These are phyloP conservation scores for Penicillium sp. DNA, from an alignment of 2,329 filamentous ascomycete species.

Conservation along the genomic window DNA sequence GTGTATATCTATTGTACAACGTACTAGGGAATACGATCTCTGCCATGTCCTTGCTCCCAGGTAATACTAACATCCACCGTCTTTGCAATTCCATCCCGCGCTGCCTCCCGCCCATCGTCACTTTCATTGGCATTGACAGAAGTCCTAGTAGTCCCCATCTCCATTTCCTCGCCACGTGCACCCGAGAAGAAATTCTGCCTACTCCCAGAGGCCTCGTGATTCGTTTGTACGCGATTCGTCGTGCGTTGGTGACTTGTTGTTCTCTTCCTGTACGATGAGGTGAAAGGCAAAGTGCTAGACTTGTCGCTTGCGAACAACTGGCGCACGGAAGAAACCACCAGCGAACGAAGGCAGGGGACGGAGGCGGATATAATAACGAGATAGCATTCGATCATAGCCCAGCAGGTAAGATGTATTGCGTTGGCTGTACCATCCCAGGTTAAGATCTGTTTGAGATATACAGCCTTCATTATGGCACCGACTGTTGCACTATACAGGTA, in stretches of 20 bases:
- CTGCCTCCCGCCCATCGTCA: neutral
- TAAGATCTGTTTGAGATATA: neutral
- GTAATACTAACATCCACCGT: neutral
- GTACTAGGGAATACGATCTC: neutral
- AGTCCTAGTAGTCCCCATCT: neutral
- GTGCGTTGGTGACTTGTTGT: neutral
- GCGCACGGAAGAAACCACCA: neutral
- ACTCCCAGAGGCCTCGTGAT: neutral
- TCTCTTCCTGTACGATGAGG: neutral
- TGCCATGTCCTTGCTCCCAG: neutral
- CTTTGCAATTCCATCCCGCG: neutral
- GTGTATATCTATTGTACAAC: neutral
- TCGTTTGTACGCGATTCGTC: neutral
- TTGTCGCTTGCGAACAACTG: neutral
- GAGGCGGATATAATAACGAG: neutral
- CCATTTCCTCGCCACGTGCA: neutral
- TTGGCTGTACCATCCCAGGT: neutral
- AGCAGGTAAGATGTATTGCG: neutral
- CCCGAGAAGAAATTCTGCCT: neutral
- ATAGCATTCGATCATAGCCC: neutral
- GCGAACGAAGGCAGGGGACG: neutral
- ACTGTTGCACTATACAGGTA: neutral
- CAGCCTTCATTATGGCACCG: neutral
- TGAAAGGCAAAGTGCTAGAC: neutral
- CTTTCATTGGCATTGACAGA: neutral